Evolutionary conservation across 148 eudicot species (phyloP), one percentile per base, ranked within the genome.

Genomic region (Beta vulgaris): DNA sequence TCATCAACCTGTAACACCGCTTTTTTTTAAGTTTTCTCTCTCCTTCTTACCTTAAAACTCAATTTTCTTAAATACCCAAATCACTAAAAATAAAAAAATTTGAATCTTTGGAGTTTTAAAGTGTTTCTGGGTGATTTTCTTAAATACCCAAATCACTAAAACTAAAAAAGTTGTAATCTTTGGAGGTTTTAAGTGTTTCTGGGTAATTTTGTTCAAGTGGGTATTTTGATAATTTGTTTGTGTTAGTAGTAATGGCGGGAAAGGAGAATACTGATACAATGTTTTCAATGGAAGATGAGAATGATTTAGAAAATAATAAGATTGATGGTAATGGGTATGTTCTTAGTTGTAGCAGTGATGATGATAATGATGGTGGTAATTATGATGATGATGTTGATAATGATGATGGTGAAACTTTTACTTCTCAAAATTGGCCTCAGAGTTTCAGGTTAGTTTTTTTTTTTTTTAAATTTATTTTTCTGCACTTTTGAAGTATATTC

Each of bases 341-440:
- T 72, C 37, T 26, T 64, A 40, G 64, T 35, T 36, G 48, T 57
- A 49, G 35, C 18, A 65, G 62, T 54, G 83, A 72, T 69, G 79
- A 76, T 67, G 64, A 63, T 58, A 64, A 49, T 54, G 37, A 67
- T 62, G 76, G 43, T 61, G 39, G 39, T 58, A 76, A 72, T 36
- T 72, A 53, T 32, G 82, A 53, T 40, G 68, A 25, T 12, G 51
- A 37, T 72, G 73, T 4, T 57, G 83, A 69, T 66, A 82, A 63
- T 15, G 73, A 14, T 15, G 59, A 16, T 55, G 77, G 7, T 61
- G 78, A 64, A 4, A 68, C 78, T 40, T 87, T 85, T 40, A 18
- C 51, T 35, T 85, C 89, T 69, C 87, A 81, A n/a, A 85, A 80
- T 70, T 91, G 96, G 96, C 96, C 96, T 48, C 96, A 80, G 73